A percentile compares a stretch with the other conserved stretches of the same genome.
Evolutionary conservation across 306 rosid species (phyloP).

Genomic region (Senna tora): DNA sequence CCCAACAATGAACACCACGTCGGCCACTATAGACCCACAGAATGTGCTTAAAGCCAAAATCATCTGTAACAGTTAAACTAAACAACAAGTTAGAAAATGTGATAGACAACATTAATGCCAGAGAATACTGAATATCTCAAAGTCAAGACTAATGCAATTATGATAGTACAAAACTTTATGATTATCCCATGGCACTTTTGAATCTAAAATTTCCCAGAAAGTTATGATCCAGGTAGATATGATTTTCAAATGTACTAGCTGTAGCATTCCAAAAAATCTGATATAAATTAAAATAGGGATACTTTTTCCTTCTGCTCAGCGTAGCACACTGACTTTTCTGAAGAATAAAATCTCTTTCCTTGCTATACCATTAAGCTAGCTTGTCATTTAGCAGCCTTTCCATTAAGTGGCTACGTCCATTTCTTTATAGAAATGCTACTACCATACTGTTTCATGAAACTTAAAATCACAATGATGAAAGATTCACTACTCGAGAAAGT

Average conservation of each 20-base stretch:
- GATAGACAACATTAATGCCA: background rate
- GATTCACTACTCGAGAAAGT: background rate
- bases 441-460: background rate
- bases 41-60: slow-evolving; percentile 85
- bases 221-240: background rate
- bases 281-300: slow-evolving; percentile 21
- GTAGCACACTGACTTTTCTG: background rate
- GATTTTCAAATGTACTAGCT: slow-evolving; percentile 1
- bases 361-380: slow-evolving; percentile 5
- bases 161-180: background rate
- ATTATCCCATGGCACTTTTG: slow-evolving; percentile 1
- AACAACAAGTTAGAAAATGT: background rate
- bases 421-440: background rate
- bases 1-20: slow-evolving; percentile 98
- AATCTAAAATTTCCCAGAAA: slow-evolving; percentile 21
- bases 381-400: slow-evolving; percentile 12
- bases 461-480: background rate
- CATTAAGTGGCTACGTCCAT: slow-evolving; percentile 3
- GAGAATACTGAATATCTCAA: background rate
- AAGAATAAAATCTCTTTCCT: slow-evolving; percentile 11
- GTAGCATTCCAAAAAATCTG: background rate
- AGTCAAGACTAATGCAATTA: slow-evolving; percentile 3
- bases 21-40: slow-evolving; percentile 97
- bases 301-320: background rate
- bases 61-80: slow-evolving; percentile 57